Base-by-base conservation (phyloP, 2,329 filamentous ascomycete genomes). In the Colletotrichum sp. region DNA sequence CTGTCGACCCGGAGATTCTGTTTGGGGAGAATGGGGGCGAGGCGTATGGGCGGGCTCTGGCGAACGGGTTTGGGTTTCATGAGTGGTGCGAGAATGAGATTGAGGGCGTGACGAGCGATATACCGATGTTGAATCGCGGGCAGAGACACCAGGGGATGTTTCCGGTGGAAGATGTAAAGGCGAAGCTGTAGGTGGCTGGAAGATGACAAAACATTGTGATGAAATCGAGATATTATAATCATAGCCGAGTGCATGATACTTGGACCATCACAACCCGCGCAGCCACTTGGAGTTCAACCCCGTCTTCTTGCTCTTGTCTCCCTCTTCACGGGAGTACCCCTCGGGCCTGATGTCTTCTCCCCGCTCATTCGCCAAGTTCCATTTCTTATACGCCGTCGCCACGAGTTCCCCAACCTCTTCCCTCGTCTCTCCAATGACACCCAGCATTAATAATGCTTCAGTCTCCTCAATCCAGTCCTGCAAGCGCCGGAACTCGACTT, bases 381-480 rank as follows among this genome's bases (percentile, higher is more conserved):
- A 89, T 75, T 85, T 85, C 71, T 81, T 84, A 67, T 86, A 87
- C 0, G 85, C 84, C 30, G 82, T 81, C 79, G 86, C 85, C 6
- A 89, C 84, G 18, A 88, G 79, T 8, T 83, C 65, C 0, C 86
- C 86, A 2, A 88, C 84, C 76, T 89, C 87, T 70, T 83, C 83
- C 9, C 84, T 80, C 75, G 87, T 81, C 57, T 83, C 78, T 0
- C 88, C 87, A 3, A 88, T 81, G 2, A 87, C 82, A 0, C 86
- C 86, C 0, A 86, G 84, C 0, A 83, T 81, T 14, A 88, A 78
- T 75, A 88, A 71, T 6, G 87, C 84, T 78, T 90, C 88, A 2
- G 86, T 88, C 81, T 90, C 88, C 77, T 91, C 89, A 63, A 91
- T 89, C 84, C 88, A 90, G 78, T 90, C 89, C 79, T 88, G 86